These are phyloP conservation scores for Neonectria coccinea DNA, from an alignment of 2,329 filamentous ascomycete genomes.

Conservation along the genomic window DNA sequence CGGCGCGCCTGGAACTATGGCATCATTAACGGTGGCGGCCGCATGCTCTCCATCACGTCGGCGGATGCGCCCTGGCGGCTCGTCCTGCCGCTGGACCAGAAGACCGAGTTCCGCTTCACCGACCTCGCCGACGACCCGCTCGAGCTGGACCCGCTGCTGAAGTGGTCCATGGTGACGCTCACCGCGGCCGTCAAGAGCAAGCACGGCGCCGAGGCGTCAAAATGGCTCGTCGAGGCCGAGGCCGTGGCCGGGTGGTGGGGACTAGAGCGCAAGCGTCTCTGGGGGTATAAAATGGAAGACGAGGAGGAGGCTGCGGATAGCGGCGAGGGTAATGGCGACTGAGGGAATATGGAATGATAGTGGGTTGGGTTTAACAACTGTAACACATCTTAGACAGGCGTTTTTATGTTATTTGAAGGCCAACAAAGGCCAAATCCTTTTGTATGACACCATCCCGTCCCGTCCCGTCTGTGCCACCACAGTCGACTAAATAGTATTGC, in stretches of 20 bases:
- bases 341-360: neutral
- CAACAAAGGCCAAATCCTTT: neutral
- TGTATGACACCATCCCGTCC: neutral
- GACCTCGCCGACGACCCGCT: slow-evolving; percentile 46
- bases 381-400: neutral
- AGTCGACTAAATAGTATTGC: too few relatives aligned
- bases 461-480: too few relatives aligned
- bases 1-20: slow-evolving; percentile 51
- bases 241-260: slow-evolving; percentile 40
- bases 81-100: slow-evolving; percentile 49
- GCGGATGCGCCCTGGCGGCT: slow-evolving; percentile 49
- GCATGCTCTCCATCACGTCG: slow-evolving; percentile 49
- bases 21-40: slow-evolving; percentile 50
- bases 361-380: neutral
- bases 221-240: slow-evolving; percentile 46
- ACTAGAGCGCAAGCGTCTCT: slow-evolving; percentile 39
- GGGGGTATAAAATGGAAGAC: slow-evolving; percentile 30
- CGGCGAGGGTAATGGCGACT: neutral
- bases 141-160: slow-evolving; percentile 44
- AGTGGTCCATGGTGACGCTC: slow-evolving; percentile 43
- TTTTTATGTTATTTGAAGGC: slow-evolving; percentile 1
- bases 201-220: slow-evolving; percentile 35
- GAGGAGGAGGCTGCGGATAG: neutral
- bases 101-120: slow-evolving; percentile 51
- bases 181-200: slow-evolving; percentile 38